These are phyloP conservation scores for Solanum hybrid DNA, from an alignment of 305 asterid genomes.

Conservation along the genomic window DNA sequence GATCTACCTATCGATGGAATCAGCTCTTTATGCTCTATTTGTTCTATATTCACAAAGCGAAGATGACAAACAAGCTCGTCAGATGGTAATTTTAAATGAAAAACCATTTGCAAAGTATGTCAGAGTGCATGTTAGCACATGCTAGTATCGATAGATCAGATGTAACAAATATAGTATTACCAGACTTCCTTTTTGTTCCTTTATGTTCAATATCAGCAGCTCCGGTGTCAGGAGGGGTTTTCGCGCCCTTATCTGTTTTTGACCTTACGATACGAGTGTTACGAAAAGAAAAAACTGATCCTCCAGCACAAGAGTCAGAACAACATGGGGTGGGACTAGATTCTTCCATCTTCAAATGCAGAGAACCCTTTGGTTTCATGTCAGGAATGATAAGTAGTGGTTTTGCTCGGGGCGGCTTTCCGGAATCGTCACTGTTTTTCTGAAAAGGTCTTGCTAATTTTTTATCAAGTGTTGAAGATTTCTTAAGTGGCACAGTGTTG, in stretches of 20 bases:
- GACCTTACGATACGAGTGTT: conserved; percentile 19
- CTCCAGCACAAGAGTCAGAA: conserved; percentile 27
- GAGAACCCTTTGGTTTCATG: conserved; percentile 20
- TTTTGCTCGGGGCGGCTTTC: conserved; percentile 25
- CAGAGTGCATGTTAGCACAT: not conserved
- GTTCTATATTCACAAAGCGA: conserved; percentile 33
- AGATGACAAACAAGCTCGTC: not conserved
- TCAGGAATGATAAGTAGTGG: conserved; percentile 42
- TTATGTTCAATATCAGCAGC: conserved; percentile 28
- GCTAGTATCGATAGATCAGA: not conserved
- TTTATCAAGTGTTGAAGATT: not conserved
- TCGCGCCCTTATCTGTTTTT: conserved; percentile 31
- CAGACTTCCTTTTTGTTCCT: conserved; percentile 48
- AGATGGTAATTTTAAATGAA: not conserved
- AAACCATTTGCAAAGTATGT: not conserved
- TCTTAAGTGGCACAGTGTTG: not conserved
- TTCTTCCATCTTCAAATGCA: conserved; percentile 27
- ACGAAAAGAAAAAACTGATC: conserved; percentile 13
- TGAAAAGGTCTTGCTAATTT: conserved; percentile 3
- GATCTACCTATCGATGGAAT: conserved; percentile 42
- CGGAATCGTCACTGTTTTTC: conserved; percentile 4
- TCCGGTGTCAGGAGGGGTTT: conserved; percentile 30
- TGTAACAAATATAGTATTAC: conserved; percentile 21
- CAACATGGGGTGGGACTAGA: conserved; percentile 25
- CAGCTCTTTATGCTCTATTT: conserved; percentile 48